Base-by-base conservation (phyloP, 768 basidiomycete genomes). In the Pleurotus platypus region DNA sequence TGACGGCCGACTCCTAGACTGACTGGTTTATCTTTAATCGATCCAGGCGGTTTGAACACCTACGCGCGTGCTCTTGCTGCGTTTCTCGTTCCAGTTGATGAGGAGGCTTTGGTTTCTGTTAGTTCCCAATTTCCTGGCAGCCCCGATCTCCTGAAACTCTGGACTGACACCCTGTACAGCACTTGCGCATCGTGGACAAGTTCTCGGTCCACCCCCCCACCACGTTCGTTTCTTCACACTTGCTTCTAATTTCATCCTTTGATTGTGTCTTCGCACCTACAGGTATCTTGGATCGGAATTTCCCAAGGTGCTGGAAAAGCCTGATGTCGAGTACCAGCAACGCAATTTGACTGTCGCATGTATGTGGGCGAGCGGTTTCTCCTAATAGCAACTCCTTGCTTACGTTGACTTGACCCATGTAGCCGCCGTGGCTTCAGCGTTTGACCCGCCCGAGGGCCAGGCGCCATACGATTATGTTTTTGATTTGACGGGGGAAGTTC, bases 221-320 rank as follows among this genome's bases (percentile, higher is more conserved):
- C 47, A 89, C 86, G 85, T 89, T 68, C 63, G 82, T 63, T 35
- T 35, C 30, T 35, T 35, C 30, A 35, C 49, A 48, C 58, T 46
- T 38, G 13, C 16, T 20, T 16, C n/a, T 45, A 26, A 24, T 18
- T 42, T 18, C 16, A 37, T 13, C 35, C 22, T 22, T 13, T 22
- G 9, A 35, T 9, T 35, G 8, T 9, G 8, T 35, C 30, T 27
- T 46, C 13, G 27, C n/a, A 20, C 48, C 57, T 47, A 8, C 61
- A 93, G 91, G 30, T 94, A 92, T 69, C 79, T 93, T 62, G 90
- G 91, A 11, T 73, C 83, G 13, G 83, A 87, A 61, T 93, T 94
- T 64, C 81, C 85, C 43, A 73, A 85, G 57, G 72, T 89, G 26
- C 76, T 94, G n/a, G 70, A 78, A 55, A 85, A 84, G 55, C 78